Base-by-base conservation (phyloP, 768 basidiomycete species). In the Suillus brevipes region DNA sequence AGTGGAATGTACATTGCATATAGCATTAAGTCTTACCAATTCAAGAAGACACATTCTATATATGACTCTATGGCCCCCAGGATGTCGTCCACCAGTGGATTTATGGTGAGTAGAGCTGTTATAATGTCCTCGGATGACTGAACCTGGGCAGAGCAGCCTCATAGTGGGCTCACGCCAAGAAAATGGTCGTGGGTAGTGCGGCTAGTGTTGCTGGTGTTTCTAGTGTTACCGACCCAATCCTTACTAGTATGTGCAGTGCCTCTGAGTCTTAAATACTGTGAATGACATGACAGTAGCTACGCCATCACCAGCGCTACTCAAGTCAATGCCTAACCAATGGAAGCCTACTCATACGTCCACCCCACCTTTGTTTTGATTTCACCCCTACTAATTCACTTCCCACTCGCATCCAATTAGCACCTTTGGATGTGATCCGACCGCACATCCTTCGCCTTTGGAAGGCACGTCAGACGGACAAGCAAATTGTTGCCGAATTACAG, bases 401-500 rank as follows among this genome's bases (percentile, higher is more conserved):
- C 9, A 37, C 37, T 77, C 2, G 49, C n/a, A 45, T 45, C 43
- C 8, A 25, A 58, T 18, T 34, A 71, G 70, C 68, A 20, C 68
- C 68, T 4, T n/a, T 69, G 25, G 49, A 50, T 7, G 14, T 50
- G 2, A 64, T 71, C n/a, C 53, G 57, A 2, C 63, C 62, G 0
- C 62, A 69, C 71, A 63, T 65, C 31, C 56, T 53, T 1, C 13
- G 40, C 5, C 69, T 69, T 20, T 77, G 75, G 77, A 66, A 70
- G n/a, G 69, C 72, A 57, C 43, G 65, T 0, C 68, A 69, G n/a
- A 73, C 63, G 7, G 75, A 78, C 63, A 67, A 67, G 42, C 64
- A 76, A 20, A 77, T 77, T 34, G 37, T 77, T 2, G 38, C 37
- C 0, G 52, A 67, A 31, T 61, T 76, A 12, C 60, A 62, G 3